These are phyloP conservation scores for Tylopilus plumbeoviolaceoides DNA, from an alignment of 768 basidiomycete species.

Conservation along the genomic window DNA sequence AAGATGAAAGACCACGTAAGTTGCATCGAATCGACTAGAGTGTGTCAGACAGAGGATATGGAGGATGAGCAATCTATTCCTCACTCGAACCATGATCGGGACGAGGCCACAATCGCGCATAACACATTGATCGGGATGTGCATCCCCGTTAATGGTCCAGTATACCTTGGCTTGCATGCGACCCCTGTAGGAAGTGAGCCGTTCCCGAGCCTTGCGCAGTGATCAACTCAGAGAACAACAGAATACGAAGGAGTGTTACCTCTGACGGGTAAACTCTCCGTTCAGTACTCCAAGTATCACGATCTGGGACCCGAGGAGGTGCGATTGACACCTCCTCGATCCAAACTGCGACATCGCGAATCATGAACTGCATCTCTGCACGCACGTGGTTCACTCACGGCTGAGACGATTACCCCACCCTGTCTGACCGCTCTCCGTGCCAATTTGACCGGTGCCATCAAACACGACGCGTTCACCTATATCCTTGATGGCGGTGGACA, in stretches of 20 bases:
- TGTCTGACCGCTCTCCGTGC: conserved; percentile 46
- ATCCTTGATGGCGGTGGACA: conserved; percentile 76
- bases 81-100: conserved; percentile 95
- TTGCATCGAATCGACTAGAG: conserved; percentile 87
- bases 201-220: conserved; percentile 74
- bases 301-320: conserved; percentile 83
- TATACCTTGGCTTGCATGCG: conserved; percentile 83
- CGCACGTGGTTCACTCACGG: conserved; percentile 48
- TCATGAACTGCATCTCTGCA: conserved; percentile 8
- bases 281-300: conserved; percentile 69
- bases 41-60: background rate
- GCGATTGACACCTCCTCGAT: conserved; percentile 83
- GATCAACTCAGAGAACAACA: conserved; percentile 7
- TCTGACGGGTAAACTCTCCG: conserved; percentile 85
- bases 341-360: conserved; percentile 58
- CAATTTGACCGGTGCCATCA: conserved; percentile 61
- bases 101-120: conserved; percentile 85
- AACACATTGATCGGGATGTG: conserved; percentile 62
- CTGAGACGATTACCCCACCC: conserved; percentile 83
- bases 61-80: conserved; percentile 28
- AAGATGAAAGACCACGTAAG: conserved; percentile 77
- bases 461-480: conserved; percentile 92
- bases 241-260: conserved; percentile 37
- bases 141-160: conserved; percentile 70
- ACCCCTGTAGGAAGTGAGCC: conserved; percentile 87